Conservation (phyloP, 805 yeast genomes). For the Candida awuae region DNA sequence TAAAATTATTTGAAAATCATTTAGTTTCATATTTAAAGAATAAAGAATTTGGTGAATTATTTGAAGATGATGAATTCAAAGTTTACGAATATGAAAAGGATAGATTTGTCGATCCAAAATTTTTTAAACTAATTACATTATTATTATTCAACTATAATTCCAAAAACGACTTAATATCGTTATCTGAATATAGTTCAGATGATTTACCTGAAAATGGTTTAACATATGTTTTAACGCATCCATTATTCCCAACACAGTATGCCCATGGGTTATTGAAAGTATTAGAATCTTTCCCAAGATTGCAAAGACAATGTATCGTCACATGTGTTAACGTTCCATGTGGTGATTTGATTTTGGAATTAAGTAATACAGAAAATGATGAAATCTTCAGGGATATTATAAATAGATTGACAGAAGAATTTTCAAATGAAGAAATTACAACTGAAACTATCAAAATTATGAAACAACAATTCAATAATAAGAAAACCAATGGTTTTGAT, state of each 20-base stretch:
- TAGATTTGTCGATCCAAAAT: constrained; percentile 50
- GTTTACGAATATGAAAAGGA: constrained; percentile 60
- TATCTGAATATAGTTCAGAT: constrained; percentile 22
- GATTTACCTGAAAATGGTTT: constrained; percentile 48
- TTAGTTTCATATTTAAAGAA: constrained; percentile 26
- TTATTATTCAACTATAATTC: constrained; percentile 31
- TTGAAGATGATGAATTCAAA: constrained; percentile 22
- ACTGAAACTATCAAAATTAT: constrained; percentile 34
- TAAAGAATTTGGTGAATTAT: constrained; percentile 1
- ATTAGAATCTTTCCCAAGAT: constrained; percentile 45
- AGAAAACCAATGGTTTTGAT: constrained; percentile 21
- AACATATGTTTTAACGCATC: constrained; percentile 77
- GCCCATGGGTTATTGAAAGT: constrained; percentile 47
- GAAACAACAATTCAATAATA: constrained; percentile 19
- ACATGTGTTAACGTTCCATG: constrained; percentile 67
- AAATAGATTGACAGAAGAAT: constrained; percentile 58
- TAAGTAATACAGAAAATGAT: constrained; percentile 47
- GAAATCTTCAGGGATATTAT: constrained; percentile 64
- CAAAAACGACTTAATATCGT: constrained; percentile 12
- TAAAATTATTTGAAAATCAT: constrained; percentile 24
- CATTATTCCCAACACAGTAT: constrained; percentile 62
- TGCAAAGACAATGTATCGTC: constrained; percentile 74
- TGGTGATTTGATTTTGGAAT: constrained; percentile 53
- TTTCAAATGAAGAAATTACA: constrained; percentile 51
- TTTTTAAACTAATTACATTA: constrained; percentile 38